Evolutionary conservation across 1,284 basidiomycete species (phyloP), one percentile per base, ranked within the genome.

Genomic region (Ceratobasidium sp.): DNA sequence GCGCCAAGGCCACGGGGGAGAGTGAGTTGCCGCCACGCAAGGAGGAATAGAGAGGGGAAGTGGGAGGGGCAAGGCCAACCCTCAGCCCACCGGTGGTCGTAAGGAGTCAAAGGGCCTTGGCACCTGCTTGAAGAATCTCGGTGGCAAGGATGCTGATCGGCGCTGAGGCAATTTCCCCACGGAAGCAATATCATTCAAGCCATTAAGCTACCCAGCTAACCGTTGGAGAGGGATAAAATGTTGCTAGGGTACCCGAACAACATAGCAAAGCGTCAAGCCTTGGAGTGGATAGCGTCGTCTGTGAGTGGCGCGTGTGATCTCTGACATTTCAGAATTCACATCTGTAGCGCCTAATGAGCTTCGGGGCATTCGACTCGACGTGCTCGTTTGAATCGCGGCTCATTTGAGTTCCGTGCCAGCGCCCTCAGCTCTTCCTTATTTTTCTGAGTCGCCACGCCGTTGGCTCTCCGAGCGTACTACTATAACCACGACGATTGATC

Each of bases 131-230:
- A 12, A n/a, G 8, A 18, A 65, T 55, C n/a, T 70, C 77, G 3
- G 57, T 38, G 2, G 2, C 35, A 57, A 78, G 46, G 1, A 16
- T 52, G 1, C 33, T 44, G 33, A 55, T 23, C 3, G 68, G 50
- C 1, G 70, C 62, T 0, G 69, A 73, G 4, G 59, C 76, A 3
- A 67, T 67, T 59, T 77, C 76, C 2, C 76, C 76, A 48, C 70
- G 66, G 44, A 48, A 77, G 41, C 18, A 50, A 18, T 62, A 70
- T 12, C 27, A 62, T 59, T 7, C 76, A 55, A 23, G 30, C 27
- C 44, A 70, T 77, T 33, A 77, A 38, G 46, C 66, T 57, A 20
- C 30, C 18, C 4, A 77, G 76, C 76, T 65, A 77, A 18, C 76
- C 67, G 27, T 62, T 38, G 16, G 76, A 77, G 35, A 69, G n/a